A percentile compares a stretch with the other conserved stretches of the same genome.
phyloP scores from a whole-genome alignment of 176 grass and related monocot genomes.

The Hsuehochloa calcarea region DNA sequence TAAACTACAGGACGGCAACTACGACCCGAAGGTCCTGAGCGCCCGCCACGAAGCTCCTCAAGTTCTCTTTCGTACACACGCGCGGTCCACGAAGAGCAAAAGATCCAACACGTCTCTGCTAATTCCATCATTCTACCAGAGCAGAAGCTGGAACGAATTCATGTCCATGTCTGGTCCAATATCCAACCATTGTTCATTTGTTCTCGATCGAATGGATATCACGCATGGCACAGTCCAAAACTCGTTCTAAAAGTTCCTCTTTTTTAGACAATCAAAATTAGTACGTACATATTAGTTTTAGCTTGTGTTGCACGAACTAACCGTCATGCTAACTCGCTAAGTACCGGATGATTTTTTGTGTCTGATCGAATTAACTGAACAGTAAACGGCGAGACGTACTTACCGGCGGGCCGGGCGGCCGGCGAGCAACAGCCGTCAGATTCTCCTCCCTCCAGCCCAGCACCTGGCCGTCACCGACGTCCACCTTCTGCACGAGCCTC shows the following conservation, averaged over 20 bases:
- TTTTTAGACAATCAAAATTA: neutral
- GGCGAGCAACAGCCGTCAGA: constrained; percentile 22
- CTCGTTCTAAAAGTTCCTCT: neutral
- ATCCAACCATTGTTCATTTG: neutral
- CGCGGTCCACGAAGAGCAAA: neutral
- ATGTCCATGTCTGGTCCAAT: neutral
- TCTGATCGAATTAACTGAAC: neutral
- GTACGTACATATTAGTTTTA: neutral
- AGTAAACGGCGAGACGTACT: constrained; percentile 21
- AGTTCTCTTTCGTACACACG: neutral
- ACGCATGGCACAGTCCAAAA: neutral
- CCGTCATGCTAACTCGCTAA: neutral
- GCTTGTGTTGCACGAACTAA: neutral
- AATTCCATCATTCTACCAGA: neutral
- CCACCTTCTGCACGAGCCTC: constrained; percentile 33
- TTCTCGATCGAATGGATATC: neutral
- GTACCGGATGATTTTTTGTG: neutral
- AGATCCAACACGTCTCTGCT: neutral
- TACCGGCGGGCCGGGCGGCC: constrained; percentile 30
- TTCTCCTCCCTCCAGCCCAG: constrained; percentile 42
- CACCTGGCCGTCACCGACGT: constrained; percentile 21
- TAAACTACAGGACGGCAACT: constrained; percentile 31
- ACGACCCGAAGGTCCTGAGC: neutral
- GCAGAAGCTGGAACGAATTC: neutral
- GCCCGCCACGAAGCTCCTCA: constrained; percentile 22